These are phyloP conservation scores for Solanum gracilifrons DNA, from an alignment of 257 asterid species.

Conservation along the genomic window DNA sequence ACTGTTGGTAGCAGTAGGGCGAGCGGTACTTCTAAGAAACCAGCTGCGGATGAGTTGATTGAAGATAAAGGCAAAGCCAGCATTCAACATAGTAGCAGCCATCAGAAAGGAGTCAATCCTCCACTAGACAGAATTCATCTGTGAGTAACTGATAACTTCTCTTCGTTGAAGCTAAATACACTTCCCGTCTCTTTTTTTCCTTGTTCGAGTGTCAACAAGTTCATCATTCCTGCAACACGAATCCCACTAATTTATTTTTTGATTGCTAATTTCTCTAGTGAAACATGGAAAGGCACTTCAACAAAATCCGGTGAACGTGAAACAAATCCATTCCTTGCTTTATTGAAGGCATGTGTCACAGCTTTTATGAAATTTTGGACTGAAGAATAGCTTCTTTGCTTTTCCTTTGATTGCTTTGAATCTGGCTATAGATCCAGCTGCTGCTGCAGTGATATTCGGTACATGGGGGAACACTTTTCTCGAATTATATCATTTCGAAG, in stretches of 20 bases:
- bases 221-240: not conserved
- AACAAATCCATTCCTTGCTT: constrained; percentile 36
- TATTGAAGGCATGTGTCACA: constrained; percentile 37
- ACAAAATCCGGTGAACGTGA: constrained; percentile 25
- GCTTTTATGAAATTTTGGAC: constrained; percentile 62
- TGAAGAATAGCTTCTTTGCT: constrained; percentile 16
- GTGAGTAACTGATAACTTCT: constrained; percentile 23
- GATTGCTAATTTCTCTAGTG: constrained; percentile 24
- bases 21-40: constrained; percentile 7
- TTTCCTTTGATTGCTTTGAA: not conserved
- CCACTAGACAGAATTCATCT: constrained; percentile 49
- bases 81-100: constrained; percentile 15
- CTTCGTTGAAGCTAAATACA: not conserved
- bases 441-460: not conserved
- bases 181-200: not conserved
- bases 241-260: not conserved
- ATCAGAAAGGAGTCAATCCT: constrained; percentile 19
- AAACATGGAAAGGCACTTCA: constrained; percentile 40
- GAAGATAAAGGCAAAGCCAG: constrained; percentile 11
- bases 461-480: not conserved
- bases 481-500: not conserved
- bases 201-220: not conserved
- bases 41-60: constrained; percentile 10
- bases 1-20: not conserved
- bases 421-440: not conserved